Evolutionary conservation across 2,329 filamentous ascomycete genomes (phyloP).

Genomic region (Penicillium italicum): DNA sequence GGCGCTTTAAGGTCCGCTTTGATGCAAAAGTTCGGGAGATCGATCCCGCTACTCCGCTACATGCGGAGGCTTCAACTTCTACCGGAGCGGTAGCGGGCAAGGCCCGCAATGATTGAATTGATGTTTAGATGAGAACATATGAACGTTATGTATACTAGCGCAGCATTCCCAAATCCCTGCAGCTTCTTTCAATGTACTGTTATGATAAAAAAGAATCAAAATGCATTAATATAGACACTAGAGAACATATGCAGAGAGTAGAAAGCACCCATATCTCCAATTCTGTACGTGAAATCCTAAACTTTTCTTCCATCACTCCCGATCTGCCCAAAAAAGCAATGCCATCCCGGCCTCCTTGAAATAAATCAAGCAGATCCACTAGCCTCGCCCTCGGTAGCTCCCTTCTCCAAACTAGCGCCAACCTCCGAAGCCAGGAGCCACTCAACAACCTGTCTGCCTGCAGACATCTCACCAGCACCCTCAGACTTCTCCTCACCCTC

Average conservation of each 20-base stretch:
- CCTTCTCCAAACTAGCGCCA: conserved; percentile 33
- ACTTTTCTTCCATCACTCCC: conserved; percentile 10
- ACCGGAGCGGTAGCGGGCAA: conserved; percentile 13
- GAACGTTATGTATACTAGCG: conserved; percentile 10
- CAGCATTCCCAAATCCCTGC: background rate
- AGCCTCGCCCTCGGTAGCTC: conserved; percentile 24
- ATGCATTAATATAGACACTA: conserved; percentile 12
- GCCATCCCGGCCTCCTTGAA: background rate
- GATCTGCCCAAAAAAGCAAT: conserved; percentile 5
- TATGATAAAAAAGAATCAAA: background rate
- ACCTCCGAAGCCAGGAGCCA: conserved; percentile 42
- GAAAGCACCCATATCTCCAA: conserved; percentile 15
- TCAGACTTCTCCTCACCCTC: conserved; percentile 15
- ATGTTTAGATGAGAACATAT: conserved; percentile 6
- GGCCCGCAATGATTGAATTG: conserved; percentile 21
- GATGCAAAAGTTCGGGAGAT: conserved; percentile 76
- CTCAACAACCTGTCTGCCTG: conserved; percentile 42
- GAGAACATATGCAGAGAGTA: conserved; percentile 3
- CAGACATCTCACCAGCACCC: conserved; percentile 27
- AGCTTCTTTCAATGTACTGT: background rate
- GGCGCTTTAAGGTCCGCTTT: conserved; percentile 72
- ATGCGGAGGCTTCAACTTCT: conserved; percentile 25
- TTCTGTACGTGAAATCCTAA: conserved; percentile 8
- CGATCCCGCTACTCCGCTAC: conserved; percentile 12
- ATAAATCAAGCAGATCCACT: conserved; percentile 18